Evolutionary conservation across 1,139 yeast genomes (phyloP), one percentile per base, ranked within the genome.

Genomic region (Candida dubliniensis): DNA sequence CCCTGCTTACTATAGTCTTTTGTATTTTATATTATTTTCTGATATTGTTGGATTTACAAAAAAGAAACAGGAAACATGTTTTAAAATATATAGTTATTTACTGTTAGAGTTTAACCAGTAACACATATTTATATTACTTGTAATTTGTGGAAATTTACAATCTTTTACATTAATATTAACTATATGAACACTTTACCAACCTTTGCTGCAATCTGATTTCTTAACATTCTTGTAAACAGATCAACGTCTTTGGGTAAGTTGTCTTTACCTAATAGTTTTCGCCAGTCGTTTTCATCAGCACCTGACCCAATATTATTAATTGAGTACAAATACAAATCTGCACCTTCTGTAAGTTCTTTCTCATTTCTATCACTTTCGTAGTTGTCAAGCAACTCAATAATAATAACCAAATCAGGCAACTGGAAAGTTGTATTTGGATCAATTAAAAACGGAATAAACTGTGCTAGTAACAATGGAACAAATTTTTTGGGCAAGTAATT

Each of bases 401-500:
- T 62, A 13, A 71, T 59, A 18, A 79, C 67, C 42, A 79, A 59
- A 43, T 79, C 82, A 1, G 76, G 72, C 46, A 72, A 55, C 53
- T 66, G 63, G 55, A 71, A 64, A 15, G 59, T 47, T 0, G 40
- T 26, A 18, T 58, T 52, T 1, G 38, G 15, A 31, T 59, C 54
- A 11, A 56, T 45, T 40, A 75, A 64, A 44, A 76, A 73, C 15
- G 81, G 80, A 31, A 79, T 53, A 10, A 76, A 56, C 48, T 77
- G 82, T n/a, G 76, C 61, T 34, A 81, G 55, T 34, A 82, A 62
- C 29, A 79, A 65, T 3, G 83, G 77, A 60, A 65, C 71, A 60
- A 69, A 84, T 59, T 74, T 79, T 52, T 59, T 71, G 2, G 95
- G 95, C 49, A 88, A 58, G 58, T 81, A 84, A 36, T 74, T 78